A percentile compares a stretch with the other conserved stretches of the same genome.
These are phyloP conservation scores for Ailanthus altissimus DNA, from an alignment of 345 rosid species.

Conservation along the genomic window DNA sequence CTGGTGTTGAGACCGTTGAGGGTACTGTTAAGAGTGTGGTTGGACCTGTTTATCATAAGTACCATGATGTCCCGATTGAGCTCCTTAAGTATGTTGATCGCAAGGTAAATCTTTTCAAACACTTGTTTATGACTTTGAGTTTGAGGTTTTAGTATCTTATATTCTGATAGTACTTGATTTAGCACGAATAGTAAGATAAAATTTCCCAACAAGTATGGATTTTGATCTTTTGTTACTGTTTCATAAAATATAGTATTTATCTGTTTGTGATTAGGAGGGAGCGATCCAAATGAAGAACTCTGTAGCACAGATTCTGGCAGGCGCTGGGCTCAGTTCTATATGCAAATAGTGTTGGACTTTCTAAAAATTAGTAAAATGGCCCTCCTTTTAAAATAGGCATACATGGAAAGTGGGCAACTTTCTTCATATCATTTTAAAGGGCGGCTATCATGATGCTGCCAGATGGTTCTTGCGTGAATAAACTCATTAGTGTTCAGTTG, in stretches of 20 bases:
- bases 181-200: not conserved
- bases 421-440: not conserved
- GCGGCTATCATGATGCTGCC: not conserved
- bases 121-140: not conserved
- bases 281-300: not conserved
- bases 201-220: not conserved
- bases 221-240: not conserved
- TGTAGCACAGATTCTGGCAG: not conserved
- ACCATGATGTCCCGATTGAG: constrained; percentile 61
- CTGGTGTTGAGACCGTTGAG: constrained; percentile 83
- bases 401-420: not conserved
- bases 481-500: not conserved
- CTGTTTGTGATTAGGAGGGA: not conserved
- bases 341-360: not conserved
- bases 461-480: not conserved
- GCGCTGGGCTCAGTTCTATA: not conserved
- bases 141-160: not conserved
- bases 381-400: not conserved
- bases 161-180: not conserved
- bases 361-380: not conserved
- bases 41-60: constrained; percentile 71
- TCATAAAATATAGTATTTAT: not conserved
- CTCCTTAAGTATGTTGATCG: constrained; percentile 77
- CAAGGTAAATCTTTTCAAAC: constrained; percentile 43
- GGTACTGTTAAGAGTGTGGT: constrained; percentile 78